Evolutionary conservation across 495 filamentous ascomycete species (phyloP).

Genomic region (Penicillium longicatenatum): DNA sequence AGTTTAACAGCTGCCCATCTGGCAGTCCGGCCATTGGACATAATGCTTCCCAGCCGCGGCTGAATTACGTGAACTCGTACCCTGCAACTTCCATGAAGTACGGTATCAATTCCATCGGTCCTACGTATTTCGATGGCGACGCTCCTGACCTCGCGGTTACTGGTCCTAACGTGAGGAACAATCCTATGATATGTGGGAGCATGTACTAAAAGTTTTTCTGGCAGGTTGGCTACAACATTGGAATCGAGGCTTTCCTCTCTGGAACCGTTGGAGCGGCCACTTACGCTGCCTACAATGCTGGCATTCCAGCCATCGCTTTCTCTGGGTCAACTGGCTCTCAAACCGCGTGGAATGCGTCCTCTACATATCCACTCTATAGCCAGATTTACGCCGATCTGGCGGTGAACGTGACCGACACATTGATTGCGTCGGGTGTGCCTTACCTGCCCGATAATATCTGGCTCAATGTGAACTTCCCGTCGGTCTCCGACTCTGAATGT

Average conservation of each 20-base stretch:
- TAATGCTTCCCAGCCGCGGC: conserved; percentile 56
- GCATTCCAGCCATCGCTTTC: conserved; percentile 67
- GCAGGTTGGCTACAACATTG: conserved; percentile 56
- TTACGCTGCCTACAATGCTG: conserved; percentile 53
- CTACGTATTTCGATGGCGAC: conserved; percentile 48
- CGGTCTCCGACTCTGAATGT: conserved; percentile 48
- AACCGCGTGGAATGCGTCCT: conserved; percentile 51
- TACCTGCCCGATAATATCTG: conserved; percentile 60
- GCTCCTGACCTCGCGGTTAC: conserved; percentile 60
- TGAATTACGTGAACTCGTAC: conserved; percentile 72
- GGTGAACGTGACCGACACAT: conserved; percentile 52
- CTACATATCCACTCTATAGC: conserved; percentile 49
- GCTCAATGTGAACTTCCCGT: conserved; percentile 69
- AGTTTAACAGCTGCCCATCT: conserved; percentile 60
- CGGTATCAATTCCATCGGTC: conserved; percentile 58
- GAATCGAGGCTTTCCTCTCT: conserved; percentile 52
- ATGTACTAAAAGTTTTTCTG: background rate
- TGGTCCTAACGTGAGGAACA: conserved; percentile 55
- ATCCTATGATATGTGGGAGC: background rate
- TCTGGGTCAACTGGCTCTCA: conserved; percentile 52
- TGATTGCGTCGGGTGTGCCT: conserved; percentile 57
- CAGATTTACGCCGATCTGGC: conserved; percentile 62
- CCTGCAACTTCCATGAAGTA: conserved; percentile 65
- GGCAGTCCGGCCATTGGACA: conserved; percentile 54
- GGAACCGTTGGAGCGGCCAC: conserved; percentile 64